Percentiles rank a stretch among this genome's conserved stretches.
phyloP scores from a whole-genome alignment of 2,329 filamentous ascomycete species.

The Xenosphaeropsis pyriputrescens region DNA sequence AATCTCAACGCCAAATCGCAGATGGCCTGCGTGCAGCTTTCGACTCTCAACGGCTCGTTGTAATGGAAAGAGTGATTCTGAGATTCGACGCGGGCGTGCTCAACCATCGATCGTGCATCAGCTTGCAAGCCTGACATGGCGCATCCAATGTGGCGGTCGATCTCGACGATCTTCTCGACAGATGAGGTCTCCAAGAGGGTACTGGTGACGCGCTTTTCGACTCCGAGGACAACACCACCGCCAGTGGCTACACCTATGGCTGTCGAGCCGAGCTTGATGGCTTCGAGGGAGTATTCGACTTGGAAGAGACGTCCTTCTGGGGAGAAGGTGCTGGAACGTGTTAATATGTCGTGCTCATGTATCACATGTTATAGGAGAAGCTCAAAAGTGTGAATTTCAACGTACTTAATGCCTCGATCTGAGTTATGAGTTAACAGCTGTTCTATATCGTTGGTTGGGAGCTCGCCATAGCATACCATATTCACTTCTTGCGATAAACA shows the following conservation, averaged over 20 bases:
- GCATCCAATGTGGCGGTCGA: slow-evolving; percentile 96
- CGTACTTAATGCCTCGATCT: slow-evolving; percentile 98
- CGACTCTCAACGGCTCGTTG: slow-evolving; percentile 84
- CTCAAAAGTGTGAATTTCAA: slow-evolving; percentile 5
- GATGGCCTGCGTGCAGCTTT: slow-evolving; percentile 98
- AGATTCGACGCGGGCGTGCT: slow-evolving; percentile 94
- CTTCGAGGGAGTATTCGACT: slow-evolving; percentile 99
- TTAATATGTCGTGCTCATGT: slow-evolving; percentile 7
- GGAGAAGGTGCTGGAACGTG: slow-evolving; percentile 76
- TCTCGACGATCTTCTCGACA: slow-evolving; percentile 99
- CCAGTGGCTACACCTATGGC: slow-evolving; percentile 95
- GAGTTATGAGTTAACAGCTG: slow-evolving; percentile 21
- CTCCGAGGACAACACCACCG: slow-evolving; percentile 88
- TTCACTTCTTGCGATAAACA: slow-evolving; percentile 99
- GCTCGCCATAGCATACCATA: slow-evolving; percentile 56
- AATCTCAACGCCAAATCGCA: slow-evolving; percentile 94
- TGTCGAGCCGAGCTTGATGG: slow-evolving; percentile 97
- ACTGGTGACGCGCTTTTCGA: slow-evolving; percentile 97
- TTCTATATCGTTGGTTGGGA: slow-evolving; percentile 7
- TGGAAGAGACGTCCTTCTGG: slow-evolving; percentile 99
- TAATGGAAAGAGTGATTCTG: slow-evolving; percentile 98
- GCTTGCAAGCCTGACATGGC: slow-evolving; percentile 98
- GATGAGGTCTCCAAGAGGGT: slow-evolving; percentile 94
- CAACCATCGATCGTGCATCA: slow-evolving; percentile 93
- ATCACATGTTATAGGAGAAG: slow-evolving; percentile 8